Conservation (phyloP, 306 rosid genomes). For the Styphnolobium japonicum region DNA sequence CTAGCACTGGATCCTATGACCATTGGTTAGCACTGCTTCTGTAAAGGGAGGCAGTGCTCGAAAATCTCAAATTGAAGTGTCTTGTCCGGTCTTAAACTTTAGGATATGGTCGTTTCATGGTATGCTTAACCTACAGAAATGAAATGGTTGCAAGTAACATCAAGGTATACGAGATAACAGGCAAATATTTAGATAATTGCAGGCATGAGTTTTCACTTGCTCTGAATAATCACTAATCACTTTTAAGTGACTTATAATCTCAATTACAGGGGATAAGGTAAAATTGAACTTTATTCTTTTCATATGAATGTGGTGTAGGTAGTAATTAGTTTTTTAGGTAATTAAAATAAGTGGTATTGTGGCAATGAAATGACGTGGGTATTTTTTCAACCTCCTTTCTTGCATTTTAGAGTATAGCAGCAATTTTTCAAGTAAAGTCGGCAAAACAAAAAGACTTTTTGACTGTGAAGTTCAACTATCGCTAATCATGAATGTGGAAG, state of each 20-base stretch:
- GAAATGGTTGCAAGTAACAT: not conserved
- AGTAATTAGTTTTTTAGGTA: no score
- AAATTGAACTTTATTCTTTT: not conserved
- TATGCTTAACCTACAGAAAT: not conserved
- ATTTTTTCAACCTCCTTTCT: not conserved
- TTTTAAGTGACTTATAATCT: not conserved
- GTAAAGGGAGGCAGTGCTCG: constrained; percentile 1
- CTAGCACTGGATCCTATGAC: not conserved
- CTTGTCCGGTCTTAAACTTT: not conserved
- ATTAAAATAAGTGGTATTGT: no score
- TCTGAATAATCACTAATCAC: not conserved
- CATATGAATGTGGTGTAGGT: not conserved
- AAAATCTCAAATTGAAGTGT: not conserved
- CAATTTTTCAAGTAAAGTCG: not conserved
- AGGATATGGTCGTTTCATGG: not conserved
- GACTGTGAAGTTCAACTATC: not conserved
- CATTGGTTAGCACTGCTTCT: not conserved
- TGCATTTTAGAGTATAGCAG: not conserved
- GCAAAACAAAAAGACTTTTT: not conserved
- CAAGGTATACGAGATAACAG: not conserved
- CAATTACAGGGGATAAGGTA: not conserved
- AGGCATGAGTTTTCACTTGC: not conserved
- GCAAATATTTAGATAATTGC: not conserved
- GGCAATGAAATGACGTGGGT: not conserved
- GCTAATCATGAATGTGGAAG: not conserved